A percentile compares a stretch with the other conserved stretches of the same genome.
These are phyloP conservation scores for Cordyceps tenuipes DNA, from an alignment of 2,329 filamentous ascomycete genomes.

Conservation along the genomic window DNA sequence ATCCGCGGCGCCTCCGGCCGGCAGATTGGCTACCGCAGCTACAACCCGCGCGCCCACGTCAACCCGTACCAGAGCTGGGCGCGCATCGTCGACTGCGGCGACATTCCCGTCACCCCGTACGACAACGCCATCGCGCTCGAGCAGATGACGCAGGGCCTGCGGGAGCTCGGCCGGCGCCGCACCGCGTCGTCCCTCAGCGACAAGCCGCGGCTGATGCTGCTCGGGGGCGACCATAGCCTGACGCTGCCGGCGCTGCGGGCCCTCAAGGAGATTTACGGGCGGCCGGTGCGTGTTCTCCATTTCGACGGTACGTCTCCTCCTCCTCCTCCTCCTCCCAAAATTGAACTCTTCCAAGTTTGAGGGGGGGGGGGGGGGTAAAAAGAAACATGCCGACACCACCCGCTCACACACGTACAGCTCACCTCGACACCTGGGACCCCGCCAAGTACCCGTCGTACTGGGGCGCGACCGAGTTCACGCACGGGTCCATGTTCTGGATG, in stretches of 20 bases:
- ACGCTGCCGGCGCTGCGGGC: slow-evolving; percentile 62
- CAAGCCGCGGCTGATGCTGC: slow-evolving; percentile 53
- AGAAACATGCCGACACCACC: neutral
- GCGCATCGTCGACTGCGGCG: neutral
- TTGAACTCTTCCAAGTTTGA: too few species aligned
- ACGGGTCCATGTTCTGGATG: slow-evolving; percentile 89
- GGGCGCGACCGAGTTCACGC: slow-evolving; percentile 60
- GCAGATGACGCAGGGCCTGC: slow-evolving; percentile 78
- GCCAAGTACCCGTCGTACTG: slow-evolving; percentile 72
- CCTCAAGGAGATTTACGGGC: slow-evolving; percentile 49
- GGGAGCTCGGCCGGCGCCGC: slow-evolving; percentile 50
- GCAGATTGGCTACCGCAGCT: neutral
- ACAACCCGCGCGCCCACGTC: neutral
- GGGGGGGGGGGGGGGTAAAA: too few species aligned
- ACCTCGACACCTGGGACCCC: slow-evolving; percentile 82
- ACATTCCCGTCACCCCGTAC: slow-evolving; percentile 73
- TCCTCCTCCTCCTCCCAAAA: too few species aligned
- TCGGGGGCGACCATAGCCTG: slow-evolving; percentile 67
- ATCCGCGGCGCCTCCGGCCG: slow-evolving; percentile 64
- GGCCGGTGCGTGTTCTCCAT: neutral
- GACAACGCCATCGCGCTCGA: slow-evolving; percentile 73
- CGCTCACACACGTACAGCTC: slow-evolving; percentile 28
- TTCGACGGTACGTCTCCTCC: slow-evolving; percentile 17
- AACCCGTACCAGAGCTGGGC: neutral
- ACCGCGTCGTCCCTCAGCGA: slow-evolving; percentile 25